A percentile compares a stretch with the other conserved stretches of the same genome.
These are phyloP conservation scores for Sclerotinia borealis DNA, from an alignment of 2,329 filamentous ascomycete genomes.

Conservation along the genomic window DNA sequence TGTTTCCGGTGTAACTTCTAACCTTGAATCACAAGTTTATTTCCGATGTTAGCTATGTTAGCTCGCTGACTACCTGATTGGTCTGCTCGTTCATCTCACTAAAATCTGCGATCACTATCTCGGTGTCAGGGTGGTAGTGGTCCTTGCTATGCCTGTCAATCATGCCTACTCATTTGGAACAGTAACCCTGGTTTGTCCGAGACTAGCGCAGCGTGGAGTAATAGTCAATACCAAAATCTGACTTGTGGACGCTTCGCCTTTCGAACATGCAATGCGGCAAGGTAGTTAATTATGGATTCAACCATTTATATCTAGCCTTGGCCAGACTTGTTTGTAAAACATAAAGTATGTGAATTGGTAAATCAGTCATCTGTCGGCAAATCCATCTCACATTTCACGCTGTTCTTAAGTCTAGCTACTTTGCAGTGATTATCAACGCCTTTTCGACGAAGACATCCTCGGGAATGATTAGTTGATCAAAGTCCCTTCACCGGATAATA, in stretches of 20 bases:
- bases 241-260: not conserved
- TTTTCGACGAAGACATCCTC: not conserved
- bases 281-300: not conserved
- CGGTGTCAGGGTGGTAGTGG: not conserved
- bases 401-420: not conserved
- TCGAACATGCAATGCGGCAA: not conserved
- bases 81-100: not conserved
- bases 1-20: not conserved
- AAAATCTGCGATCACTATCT: not conserved
- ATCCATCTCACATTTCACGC: not conserved
- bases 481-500: not conserved
- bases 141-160: not conserved
- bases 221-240: not conserved
- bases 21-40: not conserved
- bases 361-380: not conserved
- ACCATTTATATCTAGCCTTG: not conserved
- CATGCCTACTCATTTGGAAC: not conserved
- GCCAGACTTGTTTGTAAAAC: not conserved
- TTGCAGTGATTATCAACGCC: not conserved
- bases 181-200: not conserved
- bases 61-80: not conserved
- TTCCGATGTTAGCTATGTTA: not conserved
- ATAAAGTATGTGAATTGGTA: not conserved
- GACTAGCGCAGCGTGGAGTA: not conserved
- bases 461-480: not conserved